Evolutionary conservation across 257 asterid genomes (phyloP).

Genomic region (Leptodermis oblonga): DNA sequence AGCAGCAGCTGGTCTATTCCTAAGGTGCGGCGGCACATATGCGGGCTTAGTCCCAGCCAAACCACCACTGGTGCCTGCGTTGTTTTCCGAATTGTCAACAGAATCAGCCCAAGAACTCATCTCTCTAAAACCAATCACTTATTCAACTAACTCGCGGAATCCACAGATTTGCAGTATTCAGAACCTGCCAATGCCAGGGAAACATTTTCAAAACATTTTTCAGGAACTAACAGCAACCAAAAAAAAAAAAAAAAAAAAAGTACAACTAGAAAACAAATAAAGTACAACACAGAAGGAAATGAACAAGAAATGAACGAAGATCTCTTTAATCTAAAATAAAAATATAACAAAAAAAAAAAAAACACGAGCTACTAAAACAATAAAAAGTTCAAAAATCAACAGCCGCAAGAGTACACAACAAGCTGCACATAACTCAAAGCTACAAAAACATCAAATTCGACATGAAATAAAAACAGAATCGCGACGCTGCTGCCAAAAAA

Average conservation of each 20-base stretch:
- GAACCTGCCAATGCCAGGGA: background rate
- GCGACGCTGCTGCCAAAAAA: too few species aligned
- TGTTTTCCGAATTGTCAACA: conserved; percentile 48
- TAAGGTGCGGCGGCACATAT: conserved; percentile 80
- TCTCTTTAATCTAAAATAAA: background rate
- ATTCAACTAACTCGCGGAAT: background rate
- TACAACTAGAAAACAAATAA: too few species aligned
- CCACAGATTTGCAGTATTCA: background rate
- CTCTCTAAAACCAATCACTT: conserved; percentile 16
- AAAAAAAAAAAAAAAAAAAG: background rate
- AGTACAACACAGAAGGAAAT: too few species aligned
- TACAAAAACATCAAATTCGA: too few species aligned
- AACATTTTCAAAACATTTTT: background rate
- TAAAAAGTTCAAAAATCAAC: background rate
- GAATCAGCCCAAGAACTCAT: conserved; percentile 87
- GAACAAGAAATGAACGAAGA: background rate
- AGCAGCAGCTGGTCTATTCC: conserved; percentile 51
- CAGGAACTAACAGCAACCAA: too few species aligned
- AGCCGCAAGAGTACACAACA: background rate
- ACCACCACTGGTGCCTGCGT: conserved; percentile 35
- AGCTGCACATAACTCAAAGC: background rate
- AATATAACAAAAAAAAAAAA: too few species aligned
- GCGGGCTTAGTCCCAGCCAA: conserved; percentile 54
- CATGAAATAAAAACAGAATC: background rate
- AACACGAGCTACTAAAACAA: too few species aligned